These are phyloP conservation scores for Exutisphaerella laricina DNA, from an alignment of 2,329 filamentous ascomycete genomes.

Conservation along the genomic window DNA sequence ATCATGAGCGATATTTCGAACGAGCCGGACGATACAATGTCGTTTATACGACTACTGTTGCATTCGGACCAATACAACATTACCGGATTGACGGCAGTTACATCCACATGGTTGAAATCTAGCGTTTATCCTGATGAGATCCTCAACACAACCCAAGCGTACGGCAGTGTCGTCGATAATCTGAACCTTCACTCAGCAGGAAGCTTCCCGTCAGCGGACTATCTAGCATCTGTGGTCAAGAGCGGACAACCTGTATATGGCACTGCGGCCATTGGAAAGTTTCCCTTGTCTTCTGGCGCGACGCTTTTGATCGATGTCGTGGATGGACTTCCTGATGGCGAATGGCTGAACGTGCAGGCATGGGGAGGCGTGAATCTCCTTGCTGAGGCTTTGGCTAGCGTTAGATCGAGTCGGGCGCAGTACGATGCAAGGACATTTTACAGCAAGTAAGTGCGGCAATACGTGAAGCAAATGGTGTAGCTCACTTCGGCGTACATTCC, in stretches of 20 bases:
- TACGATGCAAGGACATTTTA: conserved; percentile 36
- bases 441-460: too few species aligned
- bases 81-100: conserved; percentile 23
- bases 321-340: conserved; percentile 21
- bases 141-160: conserved; percentile 26
- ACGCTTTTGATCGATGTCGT: conserved; percentile 20
- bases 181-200: conserved; percentile 38
- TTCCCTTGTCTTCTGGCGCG: conserved; percentile 21
- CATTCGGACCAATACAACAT: conserved; percentile 26
- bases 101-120: conserved; percentile 25
- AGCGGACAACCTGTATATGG: conserved; percentile 38
- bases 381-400: conserved; percentile 44
- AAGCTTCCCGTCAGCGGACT: conserved; percentile 23
- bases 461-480: too few species aligned
- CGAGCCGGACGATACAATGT: conserved; percentile 28
- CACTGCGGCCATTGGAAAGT: conserved; percentile 33
- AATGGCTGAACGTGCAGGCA: conserved; percentile 43
- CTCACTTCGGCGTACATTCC: too few species aligned
- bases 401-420: conserved; percentile 26
- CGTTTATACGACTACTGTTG: conserved; percentile 23
- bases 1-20: conserved; percentile 29
- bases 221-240: conserved; percentile 24
- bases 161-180: conserved; percentile 35
- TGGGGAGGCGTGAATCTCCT: conserved; percentile 52
- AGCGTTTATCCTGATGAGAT: conserved; percentile 26